A percentile compares a stretch with the other conserved stretches of the same genome.
Conservation (phyloP, 2,329 filamentous ascomycete genomes). For the Cladosporium halotolerans region DNA sequence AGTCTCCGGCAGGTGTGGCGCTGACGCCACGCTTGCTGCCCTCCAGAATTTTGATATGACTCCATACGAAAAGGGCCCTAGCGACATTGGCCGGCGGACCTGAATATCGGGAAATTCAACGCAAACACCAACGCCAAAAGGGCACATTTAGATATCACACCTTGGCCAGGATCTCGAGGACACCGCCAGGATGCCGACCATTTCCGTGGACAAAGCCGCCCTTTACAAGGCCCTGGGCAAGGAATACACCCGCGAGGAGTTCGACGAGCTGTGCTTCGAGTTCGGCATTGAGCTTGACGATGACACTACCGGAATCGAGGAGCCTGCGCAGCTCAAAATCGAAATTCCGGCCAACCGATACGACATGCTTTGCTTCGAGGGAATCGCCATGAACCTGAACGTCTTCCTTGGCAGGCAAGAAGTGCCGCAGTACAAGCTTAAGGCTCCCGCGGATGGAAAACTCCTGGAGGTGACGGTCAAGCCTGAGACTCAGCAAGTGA, state of each 20-base stretch:
- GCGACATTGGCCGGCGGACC: background rate
- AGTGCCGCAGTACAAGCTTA: conserved; percentile 73
- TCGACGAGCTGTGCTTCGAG: conserved; percentile 97
- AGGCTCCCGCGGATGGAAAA: conserved; percentile 64
- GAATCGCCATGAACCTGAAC: conserved; percentile 90
- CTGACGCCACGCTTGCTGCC: conserved; percentile 1
- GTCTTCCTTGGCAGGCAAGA: conserved; percentile 76
- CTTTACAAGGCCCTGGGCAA: conserved; percentile 89
- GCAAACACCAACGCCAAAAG: background rate
- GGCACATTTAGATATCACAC: background rate
- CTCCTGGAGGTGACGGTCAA: conserved; percentile 71
- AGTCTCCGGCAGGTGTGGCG: background rate
- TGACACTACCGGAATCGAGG: conserved; percentile 78
- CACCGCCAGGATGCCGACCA: conserved; percentile 76
- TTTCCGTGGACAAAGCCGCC: conserved; percentile 90
- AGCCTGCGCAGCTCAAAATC: conserved; percentile 91
- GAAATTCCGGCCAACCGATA: conserved; percentile 90
- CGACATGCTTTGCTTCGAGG: conserved; percentile 96
- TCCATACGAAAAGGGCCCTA: conserved; percentile 1
- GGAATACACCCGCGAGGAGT: conserved; percentile 88
- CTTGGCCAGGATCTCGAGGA: conserved; percentile 1
- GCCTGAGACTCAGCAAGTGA: conserved; percentile 62
- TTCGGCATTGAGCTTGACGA: conserved; percentile 98
- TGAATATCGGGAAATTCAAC: background rate
- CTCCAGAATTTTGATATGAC: conserved; percentile 12